Percentiles rank a stretch among this genome's conserved stretches.
Conservation (phyloP, 345 rosid genomes). For the Brassica rapa region DNA sequence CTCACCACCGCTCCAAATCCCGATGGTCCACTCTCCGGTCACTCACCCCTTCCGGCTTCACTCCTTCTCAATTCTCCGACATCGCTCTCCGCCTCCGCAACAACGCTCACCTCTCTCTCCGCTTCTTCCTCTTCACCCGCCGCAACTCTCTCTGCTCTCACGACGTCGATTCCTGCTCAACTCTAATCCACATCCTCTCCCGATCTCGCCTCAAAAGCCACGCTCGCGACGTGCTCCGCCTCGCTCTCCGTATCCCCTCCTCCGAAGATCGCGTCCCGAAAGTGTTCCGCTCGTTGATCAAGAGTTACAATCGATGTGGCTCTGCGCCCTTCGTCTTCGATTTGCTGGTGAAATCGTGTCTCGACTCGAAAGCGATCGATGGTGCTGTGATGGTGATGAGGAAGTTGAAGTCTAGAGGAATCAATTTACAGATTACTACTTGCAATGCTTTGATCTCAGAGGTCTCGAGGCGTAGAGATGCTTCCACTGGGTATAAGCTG, state of each 20-base stretch:
- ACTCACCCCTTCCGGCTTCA: conserved; percentile 56
- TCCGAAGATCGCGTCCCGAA: conserved; percentile 34
- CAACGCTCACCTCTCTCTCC: conserved; percentile 68
- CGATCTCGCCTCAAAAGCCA: conserved; percentile 68
- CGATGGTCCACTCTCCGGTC: conserved; percentile 74
- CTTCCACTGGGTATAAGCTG: conserved; percentile 51
- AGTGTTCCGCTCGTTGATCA: conserved; percentile 50
- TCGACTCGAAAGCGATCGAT: conserved; percentile 62
- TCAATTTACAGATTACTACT: conserved; percentile 54
- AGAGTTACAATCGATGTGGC: conserved; percentile 72
- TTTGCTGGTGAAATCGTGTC: conserved; percentile 63
- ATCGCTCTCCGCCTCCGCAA: conserved; percentile 50
- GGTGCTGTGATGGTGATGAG: conserved; percentile 38
- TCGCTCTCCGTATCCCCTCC: conserved; percentile 47
- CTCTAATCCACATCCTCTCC: conserved; percentile 67
- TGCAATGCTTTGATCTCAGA: conserved; percentile 59
- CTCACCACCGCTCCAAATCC: conserved; percentile 78
- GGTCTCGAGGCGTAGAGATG: conserved; percentile 51
- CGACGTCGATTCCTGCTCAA: conserved; percentile 54
- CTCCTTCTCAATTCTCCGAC: conserved; percentile 66
- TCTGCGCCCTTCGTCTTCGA: conserved; percentile 91
- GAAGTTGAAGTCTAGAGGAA: conserved; percentile 60
- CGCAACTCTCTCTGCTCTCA: conserved; percentile 65
- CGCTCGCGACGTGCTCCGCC: conserved; percentile 51
- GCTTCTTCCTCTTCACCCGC: conserved; percentile 72